Percentiles rank a stretch among this genome's conserved stretches.
Evolutionary conservation across 306 rosid genomes (phyloP).

Genomic region (Dalbergia cultrata): DNA sequence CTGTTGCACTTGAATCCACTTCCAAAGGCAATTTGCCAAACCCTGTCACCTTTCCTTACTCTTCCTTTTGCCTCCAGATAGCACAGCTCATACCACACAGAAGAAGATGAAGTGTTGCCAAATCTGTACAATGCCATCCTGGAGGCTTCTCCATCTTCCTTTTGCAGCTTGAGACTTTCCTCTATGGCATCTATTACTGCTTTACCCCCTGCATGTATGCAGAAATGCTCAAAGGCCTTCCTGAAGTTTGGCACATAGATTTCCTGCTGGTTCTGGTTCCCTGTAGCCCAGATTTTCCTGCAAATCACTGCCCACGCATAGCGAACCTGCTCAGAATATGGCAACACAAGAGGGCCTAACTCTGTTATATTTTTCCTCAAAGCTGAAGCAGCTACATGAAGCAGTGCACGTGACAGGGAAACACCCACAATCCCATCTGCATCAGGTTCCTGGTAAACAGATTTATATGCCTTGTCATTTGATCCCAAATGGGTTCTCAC

Average conservation of each 20-base stretch:
- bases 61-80: conserved; percentile 76
- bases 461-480: conserved; percentile 62
- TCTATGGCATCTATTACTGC: conserved; percentile 68
- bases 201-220: conserved; percentile 86
- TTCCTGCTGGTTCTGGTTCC: conserved; percentile 41
- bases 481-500: conserved; percentile 72
- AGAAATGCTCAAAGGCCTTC: conserved; percentile 75
- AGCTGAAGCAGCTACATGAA: conserved; percentile 67
- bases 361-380: conserved; percentile 58
- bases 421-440: conserved; percentile 60
- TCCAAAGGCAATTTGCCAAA: conserved; percentile 81
- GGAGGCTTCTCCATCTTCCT: conserved; percentile 76
- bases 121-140: conserved; percentile 81
- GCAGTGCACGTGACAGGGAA: conserved; percentile 58
- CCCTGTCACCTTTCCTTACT: conserved; percentile 65
- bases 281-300: conserved; percentile 46
- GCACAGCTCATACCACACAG: conserved; percentile 72
- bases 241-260: conserved; percentile 64
- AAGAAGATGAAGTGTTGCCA: conserved; percentile 79
- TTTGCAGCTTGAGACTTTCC: conserved; percentile 60
- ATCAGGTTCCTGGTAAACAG: conserved; percentile 67
- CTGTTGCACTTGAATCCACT: conserved; percentile 81
- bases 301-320: conserved; percentile 54
- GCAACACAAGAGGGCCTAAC: conserved; percentile 70
- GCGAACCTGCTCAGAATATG: conserved; percentile 66